Evolutionary conservation across 2,329 filamentous ascomycete species (phyloP), one percentile per base, ranked within the genome.

Genomic region (Paraconiothyrium brasiliense): DNA sequence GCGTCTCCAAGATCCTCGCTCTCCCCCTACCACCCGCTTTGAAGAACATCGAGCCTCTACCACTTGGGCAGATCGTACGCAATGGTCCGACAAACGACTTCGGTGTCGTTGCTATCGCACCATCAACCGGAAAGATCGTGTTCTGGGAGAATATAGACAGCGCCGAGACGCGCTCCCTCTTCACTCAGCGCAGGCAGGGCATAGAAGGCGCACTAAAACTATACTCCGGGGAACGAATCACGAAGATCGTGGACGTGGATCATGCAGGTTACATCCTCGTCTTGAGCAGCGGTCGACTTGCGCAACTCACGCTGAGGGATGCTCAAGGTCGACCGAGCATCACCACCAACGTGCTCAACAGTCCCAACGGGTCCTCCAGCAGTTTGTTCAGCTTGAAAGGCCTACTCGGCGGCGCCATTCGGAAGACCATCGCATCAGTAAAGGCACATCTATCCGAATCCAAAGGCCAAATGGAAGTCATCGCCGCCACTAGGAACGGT

Each of bases 71-170:
- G 20, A 86, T 99, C 56, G 90, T 97, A 7, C 90, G 92, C 0
- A 90, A 91, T 54, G 91, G 92, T 5, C 89, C 91, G 11, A 89
- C 90, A 4, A 87, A 88, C 52, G 92, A 97, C 69, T 91, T 94
- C 37, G 95, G 95, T 2, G 85, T 99, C 41, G 88, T 99, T 32
- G 87, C 97, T 41, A 85, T 98, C 41, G 92, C 94, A 81, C 92
- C 94, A 13, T 87, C 87, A 20, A 93, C 86, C 52, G 95, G 95
- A 56, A 94, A 90, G 77, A 88, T 98, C 56, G 90, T 92, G 48
- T 98, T 95, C 78, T 98, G 95, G 93, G 95, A 98, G 76, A 96
- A 93, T 43, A 92, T 98, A 65, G 93, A 94, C 59, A 93, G 89
- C 77, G 93, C 93, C 10, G 92, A 93, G 43, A 93, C 92, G 0